Percentiles rank a stretch among this genome's conserved stretches.
Conservation (phyloP, 2,329 filamentous ascomycete genomes). For the Mariannaea elegans region DNA sequence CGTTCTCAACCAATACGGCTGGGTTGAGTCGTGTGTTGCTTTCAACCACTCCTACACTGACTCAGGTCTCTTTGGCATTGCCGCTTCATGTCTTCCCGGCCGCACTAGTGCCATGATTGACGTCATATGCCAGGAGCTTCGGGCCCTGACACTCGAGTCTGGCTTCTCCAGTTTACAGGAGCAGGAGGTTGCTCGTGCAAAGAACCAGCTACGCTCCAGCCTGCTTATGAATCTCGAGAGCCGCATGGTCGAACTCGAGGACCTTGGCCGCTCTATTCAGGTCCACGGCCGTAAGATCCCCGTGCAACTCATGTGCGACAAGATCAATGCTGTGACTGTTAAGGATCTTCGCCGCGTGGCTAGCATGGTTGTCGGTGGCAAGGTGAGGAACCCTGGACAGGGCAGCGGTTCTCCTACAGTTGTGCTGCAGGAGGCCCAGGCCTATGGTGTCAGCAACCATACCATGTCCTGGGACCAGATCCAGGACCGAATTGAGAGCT, state of each 20-base stretch:
- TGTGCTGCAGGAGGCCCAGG: constrained; percentile 89
- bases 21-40: constrained; percentile 94
- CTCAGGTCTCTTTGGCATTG: constrained; percentile 93
- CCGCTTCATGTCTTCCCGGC: constrained; percentile 82
- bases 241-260: constrained; percentile 96
- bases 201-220: constrained; percentile 92
- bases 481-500: constrained; percentile 83
- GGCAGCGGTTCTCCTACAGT: constrained; percentile 93
- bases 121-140: constrained; percentile 92
- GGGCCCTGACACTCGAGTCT: constrained; percentile 76
- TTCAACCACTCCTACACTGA: constrained; percentile 99
- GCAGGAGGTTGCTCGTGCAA: constrained; percentile 87
- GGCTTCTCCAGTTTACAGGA: constrained; percentile 78
- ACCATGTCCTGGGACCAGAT: constrained; percentile 87
- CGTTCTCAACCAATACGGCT: constrained; percentile 95
- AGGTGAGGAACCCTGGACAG: constrained; percentile 75
- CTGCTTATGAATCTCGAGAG: constrained; percentile 98
- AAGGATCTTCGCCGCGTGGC: constrained; percentile 85
- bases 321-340: constrained; percentile 84
- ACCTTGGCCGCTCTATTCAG: constrained; percentile 93
- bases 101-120: constrained; percentile 87
- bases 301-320: constrained; percentile 89
- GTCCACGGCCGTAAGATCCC: constrained; percentile 94
- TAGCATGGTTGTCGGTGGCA: constrained; percentile 77
- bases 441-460: constrained; percentile 72